A percentile compares a stretch with the other conserved stretches of the same genome.
Evolutionary conservation across 345 rosid genomes (phyloP).

Genomic region (Eucalyptus pauciflora): DNA sequence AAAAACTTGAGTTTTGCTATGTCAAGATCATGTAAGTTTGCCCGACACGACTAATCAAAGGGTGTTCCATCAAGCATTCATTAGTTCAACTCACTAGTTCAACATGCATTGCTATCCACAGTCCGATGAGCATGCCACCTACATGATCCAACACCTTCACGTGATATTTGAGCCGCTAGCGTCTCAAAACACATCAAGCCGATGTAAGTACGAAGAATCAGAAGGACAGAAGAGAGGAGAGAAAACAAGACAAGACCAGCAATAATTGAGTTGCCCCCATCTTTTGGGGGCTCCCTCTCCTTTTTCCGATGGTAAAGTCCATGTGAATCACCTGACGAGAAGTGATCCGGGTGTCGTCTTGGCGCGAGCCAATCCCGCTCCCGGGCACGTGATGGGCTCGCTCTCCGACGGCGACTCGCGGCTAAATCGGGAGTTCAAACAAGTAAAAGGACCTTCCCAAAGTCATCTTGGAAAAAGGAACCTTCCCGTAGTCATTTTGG

Average conservation of each 20-base stretch:
- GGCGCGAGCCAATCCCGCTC: not conserved
- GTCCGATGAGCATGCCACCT: not conserved
- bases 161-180: not conserved
- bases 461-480: not conserved
- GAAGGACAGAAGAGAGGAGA: not conserved
- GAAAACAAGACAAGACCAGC: not conserved
- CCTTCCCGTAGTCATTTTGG: not conserved
- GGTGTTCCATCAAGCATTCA: not conserved
- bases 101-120: not conserved
- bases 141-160: not conserved
- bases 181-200: not conserved
- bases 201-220: not conserved
- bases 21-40: not conserved
- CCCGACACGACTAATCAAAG: not conserved
- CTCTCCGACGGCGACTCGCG: not conserved
- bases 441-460: not conserved
- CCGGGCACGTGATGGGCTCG: not conserved
- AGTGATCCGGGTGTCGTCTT: not conserved
- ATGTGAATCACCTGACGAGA: not conserved
- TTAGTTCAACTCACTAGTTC: not conserved
- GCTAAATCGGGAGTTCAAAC: not conserved
- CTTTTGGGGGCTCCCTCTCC: not conserved
- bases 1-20: not conserved
- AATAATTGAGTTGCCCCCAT: not conserved
- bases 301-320: not conserved